A percentile compares a stretch with the other conserved stretches of the same genome.
Conservation (phyloP, 352 stramenopile species). For the Globisporangium abappressorium region DNA sequence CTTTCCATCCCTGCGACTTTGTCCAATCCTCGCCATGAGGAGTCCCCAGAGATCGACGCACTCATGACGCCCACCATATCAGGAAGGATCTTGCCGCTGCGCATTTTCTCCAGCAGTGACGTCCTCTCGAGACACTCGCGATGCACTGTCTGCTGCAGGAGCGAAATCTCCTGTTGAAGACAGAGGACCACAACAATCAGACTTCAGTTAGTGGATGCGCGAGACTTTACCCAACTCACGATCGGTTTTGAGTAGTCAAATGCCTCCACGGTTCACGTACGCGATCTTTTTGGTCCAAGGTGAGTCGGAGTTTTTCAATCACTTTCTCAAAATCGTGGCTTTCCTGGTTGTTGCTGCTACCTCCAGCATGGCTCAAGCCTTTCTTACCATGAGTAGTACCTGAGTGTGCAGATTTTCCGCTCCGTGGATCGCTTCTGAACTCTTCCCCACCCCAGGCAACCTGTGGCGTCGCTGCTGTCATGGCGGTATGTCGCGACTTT, state of each 20-base stretch:
- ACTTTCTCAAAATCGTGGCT: conserved; percentile 39
- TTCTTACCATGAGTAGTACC: conserved; percentile 1
- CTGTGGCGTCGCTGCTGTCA: conserved; percentile 1
- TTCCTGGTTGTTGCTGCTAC: conserved; percentile 37
- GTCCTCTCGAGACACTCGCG: conserved; percentile 80
- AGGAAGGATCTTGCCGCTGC: conserved; percentile 61
- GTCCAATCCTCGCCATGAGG: conserved; percentile 1
- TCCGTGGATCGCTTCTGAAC: not conserved
- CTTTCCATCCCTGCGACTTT: not conserved
- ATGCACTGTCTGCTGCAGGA: conserved; percentile 81
- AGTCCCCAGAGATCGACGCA: not conserved
- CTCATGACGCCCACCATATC: conserved; percentile 27
- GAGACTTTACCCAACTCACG: not conserved
- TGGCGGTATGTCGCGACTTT: conserved; percentile 6
- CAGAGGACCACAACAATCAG: not conserved
- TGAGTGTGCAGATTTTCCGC: not conserved
- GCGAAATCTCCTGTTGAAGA: conserved; percentile 51
- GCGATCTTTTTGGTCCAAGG: conserved; percentile 51
- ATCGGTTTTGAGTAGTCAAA: conserved; percentile 10
- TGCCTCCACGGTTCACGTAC: conserved; percentile 20
- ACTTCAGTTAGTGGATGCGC: not conserved
- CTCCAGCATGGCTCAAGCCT: not conserved
- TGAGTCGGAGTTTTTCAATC: conserved; percentile 35
- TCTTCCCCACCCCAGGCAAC: conserved; percentile 13
- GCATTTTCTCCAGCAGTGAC: conserved; percentile 70